Evolutionary conservation across 768 basidiomycete species (phyloP), one percentile per base, ranked within the genome.

Genomic region (Kwoniella sp.): DNA sequence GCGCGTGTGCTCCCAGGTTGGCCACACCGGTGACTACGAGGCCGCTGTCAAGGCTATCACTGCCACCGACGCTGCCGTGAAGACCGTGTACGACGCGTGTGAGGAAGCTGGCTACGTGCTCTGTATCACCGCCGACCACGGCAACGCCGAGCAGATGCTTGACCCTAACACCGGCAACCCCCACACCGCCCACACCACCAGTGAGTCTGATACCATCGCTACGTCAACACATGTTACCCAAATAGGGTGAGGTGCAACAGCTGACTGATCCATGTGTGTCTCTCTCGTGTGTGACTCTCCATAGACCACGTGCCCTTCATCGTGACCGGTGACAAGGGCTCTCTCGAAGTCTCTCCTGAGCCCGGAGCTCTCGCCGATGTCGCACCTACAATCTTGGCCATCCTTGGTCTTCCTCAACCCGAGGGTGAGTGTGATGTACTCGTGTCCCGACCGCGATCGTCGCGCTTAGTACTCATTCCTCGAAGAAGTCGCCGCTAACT

Each of bases 141-240:
- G 93, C 2, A 97, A 97, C 77, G 93, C 93, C 47, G 93, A 95
- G 81, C 90, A 93, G 83, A 94, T 94, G 93, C 82, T 87, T 67
- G 90, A 94, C 81, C 84, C 85, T 2, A 85, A 88, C 69, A 93
- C 91, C 0, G 90, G 90, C 38, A 88, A 86, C 48, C 92, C 93
- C 17, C 91, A 93, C 81, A 96, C 93, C 11, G 81, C 80, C 3
- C 77, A 78, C 69, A 79, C 78, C 25, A 77, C 78, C 55, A 79
- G 74, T 76, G 34, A 59, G 77, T 68, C 20, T 45, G 4, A 3
- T 20, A 8, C 41, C 17, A 17, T 15, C n/a, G 22, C 22, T 20
- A 31, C 29, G 13, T n/a, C n/a, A n/a, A n/a, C n/a, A n/a, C n/a
- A n/a, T n/a, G n/a, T n/a, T n/a, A 25, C 26, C 1, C n/a, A 13